Evolutionary conservation across 1,139 yeast species (phyloP).

Genomic region (Pichia sp.): DNA sequence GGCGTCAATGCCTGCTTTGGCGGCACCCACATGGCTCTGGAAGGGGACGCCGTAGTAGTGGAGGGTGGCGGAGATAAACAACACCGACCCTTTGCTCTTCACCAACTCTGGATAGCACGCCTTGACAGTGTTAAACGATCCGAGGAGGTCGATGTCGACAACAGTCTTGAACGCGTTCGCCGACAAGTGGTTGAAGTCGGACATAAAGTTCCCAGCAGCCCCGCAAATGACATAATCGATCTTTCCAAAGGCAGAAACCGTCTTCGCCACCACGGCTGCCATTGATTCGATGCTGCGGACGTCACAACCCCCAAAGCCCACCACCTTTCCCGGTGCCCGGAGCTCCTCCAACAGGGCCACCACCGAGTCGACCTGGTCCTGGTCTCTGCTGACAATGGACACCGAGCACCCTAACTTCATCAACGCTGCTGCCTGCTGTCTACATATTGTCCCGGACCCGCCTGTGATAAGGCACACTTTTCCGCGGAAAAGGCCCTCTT

Average conservation of each 20-base stretch:
- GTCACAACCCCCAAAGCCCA: conserved; percentile 68
- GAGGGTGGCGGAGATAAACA: conserved; percentile 81
- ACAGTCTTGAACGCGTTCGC: conserved; percentile 86
- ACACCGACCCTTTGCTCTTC: conserved; percentile 59
- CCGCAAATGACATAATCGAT: conserved; percentile 89
- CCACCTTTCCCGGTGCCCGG: conserved; percentile 50
- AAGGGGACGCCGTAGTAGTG: conserved; percentile 85
- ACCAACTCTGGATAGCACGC: conserved; percentile 66
- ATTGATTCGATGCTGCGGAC: conserved; percentile 65
- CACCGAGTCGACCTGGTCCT: conserved; percentile 56
- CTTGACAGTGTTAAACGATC: conserved; percentile 82
- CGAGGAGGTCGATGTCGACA: conserved; percentile 75
- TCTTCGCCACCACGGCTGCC: conserved; percentile 54
- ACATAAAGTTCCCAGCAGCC: conserved; percentile 89
- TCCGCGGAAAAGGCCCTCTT: conserved; percentile 64
- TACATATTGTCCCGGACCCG: conserved; percentile 90
- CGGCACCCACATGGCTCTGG: conserved; percentile 86
- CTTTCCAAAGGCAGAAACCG: conserved; percentile 63
- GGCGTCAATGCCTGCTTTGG: conserved; percentile 92
- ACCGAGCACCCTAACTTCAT: conserved; percentile 81
- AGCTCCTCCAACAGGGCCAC: conserved; percentile 58
- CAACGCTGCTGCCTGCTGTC: conserved; percentile 80
- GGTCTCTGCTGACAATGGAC: conserved; percentile 76
- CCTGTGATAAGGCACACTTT: conserved; percentile 91
- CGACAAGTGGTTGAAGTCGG: conserved; percentile 73